phyloP scores from a whole-genome alignment of 805 yeast genomes.

The Nadsonia fulvescens region DNA sequence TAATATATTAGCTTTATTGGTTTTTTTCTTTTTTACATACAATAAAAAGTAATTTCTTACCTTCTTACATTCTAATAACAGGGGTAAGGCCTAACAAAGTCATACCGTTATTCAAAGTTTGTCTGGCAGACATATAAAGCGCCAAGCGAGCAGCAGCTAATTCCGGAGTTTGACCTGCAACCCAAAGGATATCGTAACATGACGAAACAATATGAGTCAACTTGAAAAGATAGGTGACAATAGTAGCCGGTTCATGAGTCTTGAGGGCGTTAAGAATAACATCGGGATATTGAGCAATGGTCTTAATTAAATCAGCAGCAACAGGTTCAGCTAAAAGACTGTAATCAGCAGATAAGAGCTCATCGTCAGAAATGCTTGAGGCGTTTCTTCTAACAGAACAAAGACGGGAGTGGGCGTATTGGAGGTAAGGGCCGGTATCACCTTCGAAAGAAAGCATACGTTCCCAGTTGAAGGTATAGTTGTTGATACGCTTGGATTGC shows the following conservation, averaged over 20 bases:
- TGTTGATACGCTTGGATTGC: slow-evolving; percentile 93
- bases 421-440: slow-evolving; percentile 97
- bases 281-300: slow-evolving; percentile 83
- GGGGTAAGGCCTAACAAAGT: slow-evolving; percentile 81
- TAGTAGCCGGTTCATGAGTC: slow-evolving; percentile 80
- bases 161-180: slow-evolving; percentile 81
- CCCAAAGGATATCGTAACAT: slow-evolving; percentile 93
- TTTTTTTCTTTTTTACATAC: slow-evolving; percentile 1
- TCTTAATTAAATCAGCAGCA: slow-evolving; percentile 55
- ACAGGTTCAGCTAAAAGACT: slow-evolving; percentile 49
- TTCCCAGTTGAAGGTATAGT: slow-evolving; percentile 93
- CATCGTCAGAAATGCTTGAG: slow-evolving; percentile 12
- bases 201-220: slow-evolving; percentile 87
- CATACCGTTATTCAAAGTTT: slow-evolving; percentile 82
- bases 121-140: slow-evolving; percentile 74
- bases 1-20: background rate
- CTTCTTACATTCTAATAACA: slow-evolving; percentile 81
- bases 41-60: background rate
- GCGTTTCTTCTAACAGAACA: slow-evolving; percentile 87
- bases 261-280: slow-evolving; percentile 63
- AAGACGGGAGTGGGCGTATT: slow-evolving; percentile 94
- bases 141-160: slow-evolving; percentile 85
- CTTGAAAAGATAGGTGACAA: slow-evolving; percentile 84
- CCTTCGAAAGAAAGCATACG: slow-evolving; percentile 98
- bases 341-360: slow-evolving; percentile 30